Evolutionary conservation across 2,329 filamentous ascomycete species (phyloP).

Genomic region (Colletotrichum scovillei): DNA sequence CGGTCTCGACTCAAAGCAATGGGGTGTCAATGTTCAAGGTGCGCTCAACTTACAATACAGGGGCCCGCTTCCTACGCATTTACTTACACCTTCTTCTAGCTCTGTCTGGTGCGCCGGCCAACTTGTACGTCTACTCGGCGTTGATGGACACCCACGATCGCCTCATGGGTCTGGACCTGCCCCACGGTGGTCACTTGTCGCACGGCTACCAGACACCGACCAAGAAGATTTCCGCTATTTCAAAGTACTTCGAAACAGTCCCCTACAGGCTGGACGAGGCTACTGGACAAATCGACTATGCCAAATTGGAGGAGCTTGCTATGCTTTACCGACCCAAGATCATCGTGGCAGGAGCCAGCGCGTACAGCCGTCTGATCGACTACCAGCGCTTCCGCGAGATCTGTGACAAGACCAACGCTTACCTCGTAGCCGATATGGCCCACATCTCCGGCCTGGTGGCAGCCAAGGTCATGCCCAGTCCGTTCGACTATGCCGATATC

Average conservation of each 20-base stretch:
- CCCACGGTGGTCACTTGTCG: constrained; percentile 94
- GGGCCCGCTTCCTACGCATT: background rate
- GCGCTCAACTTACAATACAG: background rate
- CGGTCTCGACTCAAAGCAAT: constrained; percentile 83
- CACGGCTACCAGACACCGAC: constrained; percentile 97
- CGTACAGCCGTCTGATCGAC: constrained; percentile 96
- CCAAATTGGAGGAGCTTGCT: constrained; percentile 87
- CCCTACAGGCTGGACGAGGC: constrained; percentile 92
- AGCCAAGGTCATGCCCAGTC: constrained; percentile 89
- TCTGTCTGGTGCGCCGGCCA: constrained; percentile 79
- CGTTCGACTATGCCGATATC: constrained; percentile 90
- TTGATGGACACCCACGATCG: constrained; percentile 93
- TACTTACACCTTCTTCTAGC: constrained; percentile 58
- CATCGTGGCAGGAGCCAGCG: constrained; percentile 93
- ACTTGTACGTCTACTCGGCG: constrained; percentile 95
- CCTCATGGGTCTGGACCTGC: constrained; percentile 96
- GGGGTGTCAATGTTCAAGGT: constrained; percentile 93
- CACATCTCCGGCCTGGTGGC: constrained; percentile 96
- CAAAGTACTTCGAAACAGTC: constrained; percentile 98
- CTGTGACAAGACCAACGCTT: constrained; percentile 90
- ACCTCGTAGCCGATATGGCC: constrained; percentile 95
- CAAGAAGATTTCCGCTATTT: constrained; percentile 97
- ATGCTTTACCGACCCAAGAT: constrained; percentile 94
- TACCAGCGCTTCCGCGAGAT: constrained; percentile 93
- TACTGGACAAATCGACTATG: constrained; percentile 96